phyloP scores from a whole-genome alignment of 768 basidiomycete genomes.

The Rickenella mellea region DNA sequence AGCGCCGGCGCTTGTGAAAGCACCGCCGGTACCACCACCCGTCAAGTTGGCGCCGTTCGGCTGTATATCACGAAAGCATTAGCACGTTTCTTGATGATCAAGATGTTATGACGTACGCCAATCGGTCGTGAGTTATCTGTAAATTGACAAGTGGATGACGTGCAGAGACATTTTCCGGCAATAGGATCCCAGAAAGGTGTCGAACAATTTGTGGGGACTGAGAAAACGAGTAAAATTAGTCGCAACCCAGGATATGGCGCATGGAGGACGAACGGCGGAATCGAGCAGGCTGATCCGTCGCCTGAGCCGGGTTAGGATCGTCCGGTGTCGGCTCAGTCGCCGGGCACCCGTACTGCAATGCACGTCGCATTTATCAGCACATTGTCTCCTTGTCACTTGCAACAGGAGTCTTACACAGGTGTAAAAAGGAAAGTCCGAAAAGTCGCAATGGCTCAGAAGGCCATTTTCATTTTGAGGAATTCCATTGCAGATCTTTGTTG shows the following conservation, averaged over 20 bases:
- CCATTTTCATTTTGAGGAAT: slow-evolving; percentile 61
- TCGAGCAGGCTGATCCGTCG: slow-evolving; percentile 33
- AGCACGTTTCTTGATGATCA: neutral
- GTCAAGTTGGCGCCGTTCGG: slow-evolving; percentile 65
- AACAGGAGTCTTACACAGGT: slow-evolving; percentile 49
- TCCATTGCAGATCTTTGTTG: slow-evolving; percentile 64
- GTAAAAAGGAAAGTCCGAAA: slow-evolving; percentile 69
- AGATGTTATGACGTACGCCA: slow-evolving; percentile 34
- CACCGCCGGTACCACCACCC: slow-evolving; percentile 42
- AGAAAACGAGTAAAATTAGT: slow-evolving; percentile 1
- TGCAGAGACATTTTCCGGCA: slow-evolving; percentile 53
- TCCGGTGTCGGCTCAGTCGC: slow-evolving; percentile 36
- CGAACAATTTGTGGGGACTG: slow-evolving; percentile 63
- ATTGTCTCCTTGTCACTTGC: neutral
- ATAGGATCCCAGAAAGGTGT: slow-evolving; percentile 81
- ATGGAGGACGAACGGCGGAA: slow-evolving; percentile 44
- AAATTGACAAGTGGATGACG: slow-evolving; percentile 46
- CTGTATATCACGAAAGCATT: slow-evolving; percentile 18
- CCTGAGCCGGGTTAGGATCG: slow-evolving; percentile 62
- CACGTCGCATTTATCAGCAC: neutral
- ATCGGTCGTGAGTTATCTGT: slow-evolving; percentile 53
- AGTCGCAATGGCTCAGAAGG: slow-evolving; percentile 49
- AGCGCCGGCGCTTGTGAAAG: slow-evolving; percentile 13
- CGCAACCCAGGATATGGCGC: too few relatives aligned
- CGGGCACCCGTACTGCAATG: slow-evolving; percentile 65